Conservation (phyloP, 208 protist species). For the Acanthamoeba castellanii region DNA sequence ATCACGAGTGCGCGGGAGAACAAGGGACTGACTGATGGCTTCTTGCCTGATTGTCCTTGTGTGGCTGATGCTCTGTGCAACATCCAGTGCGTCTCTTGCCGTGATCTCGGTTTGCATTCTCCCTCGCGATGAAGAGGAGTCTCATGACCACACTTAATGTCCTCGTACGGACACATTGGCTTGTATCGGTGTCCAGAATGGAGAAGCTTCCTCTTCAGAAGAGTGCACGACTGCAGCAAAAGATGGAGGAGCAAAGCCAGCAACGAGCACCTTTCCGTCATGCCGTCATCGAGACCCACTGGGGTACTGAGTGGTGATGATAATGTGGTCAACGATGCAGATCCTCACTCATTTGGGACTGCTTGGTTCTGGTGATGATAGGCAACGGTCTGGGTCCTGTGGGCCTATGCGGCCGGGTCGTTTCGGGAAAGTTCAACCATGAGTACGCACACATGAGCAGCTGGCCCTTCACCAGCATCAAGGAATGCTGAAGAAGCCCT, state of each 20-base stretch:
- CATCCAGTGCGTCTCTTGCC: not conserved
- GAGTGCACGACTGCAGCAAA: not conserved
- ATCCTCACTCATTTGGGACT: not conserved
- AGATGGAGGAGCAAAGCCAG: not conserved
- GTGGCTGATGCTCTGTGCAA: not conserved
- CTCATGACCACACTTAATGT: no score
- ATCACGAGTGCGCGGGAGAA: not conserved
- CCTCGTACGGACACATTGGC: no score
- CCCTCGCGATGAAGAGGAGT: not conserved
- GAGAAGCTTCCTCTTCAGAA: constrained; percentile 10
- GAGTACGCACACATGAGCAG: no score
- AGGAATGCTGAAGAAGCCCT: no score
- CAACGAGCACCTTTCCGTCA: not conserved
- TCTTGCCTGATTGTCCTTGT: not conserved
- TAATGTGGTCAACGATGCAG: not conserved
- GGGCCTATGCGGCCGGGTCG: no score
- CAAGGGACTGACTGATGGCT: not conserved
- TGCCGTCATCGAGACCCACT: not conserved
- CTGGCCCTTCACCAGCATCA: no score
- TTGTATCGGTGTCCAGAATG: not conserved
- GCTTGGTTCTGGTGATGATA: not conserved
- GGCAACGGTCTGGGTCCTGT: no score
- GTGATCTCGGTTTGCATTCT: not conserved
- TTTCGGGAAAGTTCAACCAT: no score
- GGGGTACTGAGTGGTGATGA: not conserved